Evolutionary conservation across 805 yeast genomes (phyloP), one percentile per base, ranked within the genome.

Genomic region (Saturnispora galanensis): DNA sequence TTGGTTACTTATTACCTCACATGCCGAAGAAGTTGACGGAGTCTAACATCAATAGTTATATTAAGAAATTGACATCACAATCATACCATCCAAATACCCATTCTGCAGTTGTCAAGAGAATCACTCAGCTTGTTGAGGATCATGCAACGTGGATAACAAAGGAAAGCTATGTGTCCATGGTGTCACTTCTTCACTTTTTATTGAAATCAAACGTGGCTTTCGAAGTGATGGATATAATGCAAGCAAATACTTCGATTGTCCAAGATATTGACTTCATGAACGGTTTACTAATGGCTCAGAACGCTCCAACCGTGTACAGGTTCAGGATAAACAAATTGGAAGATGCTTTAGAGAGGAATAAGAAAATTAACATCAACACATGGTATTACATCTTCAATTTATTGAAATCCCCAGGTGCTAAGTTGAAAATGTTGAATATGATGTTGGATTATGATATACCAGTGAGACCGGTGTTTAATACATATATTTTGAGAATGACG

Each of bases 231-330:
- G 48, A 53, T 10, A 42, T 44, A 10, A 60, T 60, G 64, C 38
- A 34, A 9, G 38, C 44, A 6, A 39, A 47, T 12, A 48, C 62
- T 1, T 42, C 39, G 3, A 37, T 58, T 11, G 28, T 31, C 8
- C 51, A 52, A 35, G 63, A 59, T 43, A 47, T 56, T 9, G 64
- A 60, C 36, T 60, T 59, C 45, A 51, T 59, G 34, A 60, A 60
- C 42, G 46, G 53, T 10, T 31, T 56, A 10, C 35, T 60, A 12
- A 52, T 43, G 46, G 38, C 57, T 0, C 51, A 45, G 38, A 43
- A 54, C 1, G 41, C 48, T 3, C 47, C 42, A 3, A 49, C 57
- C 1, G 37, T 47, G 10, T 57, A 55, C 40, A 41, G 36, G 16
- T 39, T 43, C 6, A 45, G 56, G 1, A 45, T 57, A 10, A 53